Conservation (phyloP, 1,284 basidiomycete genomes). For the Veloporphyrellus conicus region DNA sequence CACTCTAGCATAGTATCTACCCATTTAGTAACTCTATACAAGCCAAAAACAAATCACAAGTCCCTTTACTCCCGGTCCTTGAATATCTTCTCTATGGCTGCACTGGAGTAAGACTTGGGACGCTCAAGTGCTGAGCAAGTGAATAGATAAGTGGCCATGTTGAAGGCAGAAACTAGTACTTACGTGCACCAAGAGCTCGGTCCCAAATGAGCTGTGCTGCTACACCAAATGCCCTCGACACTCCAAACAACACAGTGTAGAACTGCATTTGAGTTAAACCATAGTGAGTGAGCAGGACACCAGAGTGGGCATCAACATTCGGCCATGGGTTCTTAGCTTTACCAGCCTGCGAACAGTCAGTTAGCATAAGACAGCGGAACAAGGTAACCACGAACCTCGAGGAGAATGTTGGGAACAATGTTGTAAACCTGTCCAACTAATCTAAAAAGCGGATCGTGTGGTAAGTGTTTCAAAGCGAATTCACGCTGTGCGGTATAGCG, state of each 20-base stretch:
- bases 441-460: conserved; percentile 86
- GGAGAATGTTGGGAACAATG: conserved; percentile 88
- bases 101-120: conserved; percentile 82
- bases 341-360: conserved; percentile 81
- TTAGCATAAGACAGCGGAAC: conserved; percentile 74
- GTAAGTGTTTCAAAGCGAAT: conserved; percentile 88
- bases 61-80: conserved; percentile 40
- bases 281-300: conserved; percentile 89
- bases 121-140: conserved; percentile 66
- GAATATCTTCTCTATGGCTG: conserved; percentile 74
- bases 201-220: conserved; percentile 91
- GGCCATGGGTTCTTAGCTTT: conserved; percentile 94
- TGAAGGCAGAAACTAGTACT: conserved; percentile 30
- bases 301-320: conserved; percentile 97
- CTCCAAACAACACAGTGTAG: conserved; percentile 97
- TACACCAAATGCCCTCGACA: conserved; percentile 90
- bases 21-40: too few relatives aligned
- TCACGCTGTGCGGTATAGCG: conserved; percentile 95
- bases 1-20: too few relatives aligned
- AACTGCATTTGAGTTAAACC: conserved; percentile 87
- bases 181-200: conserved; percentile 89
- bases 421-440: conserved; percentile 91
- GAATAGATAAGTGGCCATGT: background rate
- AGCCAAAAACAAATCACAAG: too few relatives aligned
- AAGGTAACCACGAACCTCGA: conserved; percentile 72